A percentile compares a stretch with the other conserved stretches of the same genome.
phyloP scores from a whole-genome alignment of 2,329 filamentous ascomycete genomes.

The Penicillium sp. region DNA sequence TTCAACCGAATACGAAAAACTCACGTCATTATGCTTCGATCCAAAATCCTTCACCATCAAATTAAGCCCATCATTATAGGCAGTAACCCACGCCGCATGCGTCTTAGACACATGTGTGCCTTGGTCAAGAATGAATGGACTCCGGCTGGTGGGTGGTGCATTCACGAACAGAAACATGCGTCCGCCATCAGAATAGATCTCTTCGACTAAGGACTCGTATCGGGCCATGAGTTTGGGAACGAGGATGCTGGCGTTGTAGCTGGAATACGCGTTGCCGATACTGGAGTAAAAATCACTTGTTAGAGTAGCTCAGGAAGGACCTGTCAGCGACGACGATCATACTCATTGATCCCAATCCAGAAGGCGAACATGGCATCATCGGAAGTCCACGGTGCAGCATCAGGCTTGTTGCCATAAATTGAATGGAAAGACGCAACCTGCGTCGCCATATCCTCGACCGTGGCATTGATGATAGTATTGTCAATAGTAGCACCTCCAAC shows the following conservation, averaged over 20 bases:
- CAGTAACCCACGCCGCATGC: slow-evolving; percentile 23
- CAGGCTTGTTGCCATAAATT: slow-evolving; percentile 34
- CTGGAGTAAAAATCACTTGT: slow-evolving; percentile 6
- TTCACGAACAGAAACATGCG: slow-evolving; percentile 58
- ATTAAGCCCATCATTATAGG: slow-evolving; percentile 26
- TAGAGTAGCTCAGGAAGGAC: neutral
- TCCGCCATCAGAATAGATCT: slow-evolving; percentile 51
- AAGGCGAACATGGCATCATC: slow-evolving; percentile 29
- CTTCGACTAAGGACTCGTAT: slow-evolving; percentile 44
- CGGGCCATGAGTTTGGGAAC: slow-evolving; percentile 40
- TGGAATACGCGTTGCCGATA: slow-evolving; percentile 30
- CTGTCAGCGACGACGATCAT: neutral
- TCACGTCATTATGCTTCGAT: slow-evolving; percentile 19
- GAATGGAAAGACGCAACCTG: slow-evolving; percentile 45
- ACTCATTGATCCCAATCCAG: slow-evolving; percentile 38
- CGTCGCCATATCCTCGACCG: slow-evolving; percentile 48
- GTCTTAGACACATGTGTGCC: slow-evolving; percentile 14
- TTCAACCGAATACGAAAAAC: slow-evolving; percentile 1
- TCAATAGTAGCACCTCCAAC: slow-evolving; percentile 54
- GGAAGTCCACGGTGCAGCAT: slow-evolving; percentile 24
- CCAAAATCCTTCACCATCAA: slow-evolving; percentile 20
- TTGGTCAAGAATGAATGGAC: slow-evolving; percentile 21
- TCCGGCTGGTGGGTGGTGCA: slow-evolving; percentile 49
- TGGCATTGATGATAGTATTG: slow-evolving; percentile 50
- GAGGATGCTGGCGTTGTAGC: slow-evolving; percentile 25